These are phyloP conservation scores for Bonia amplexicaulis DNA, from an alignment of 176 grass and related monocot genomes.

Conservation along the genomic window DNA sequence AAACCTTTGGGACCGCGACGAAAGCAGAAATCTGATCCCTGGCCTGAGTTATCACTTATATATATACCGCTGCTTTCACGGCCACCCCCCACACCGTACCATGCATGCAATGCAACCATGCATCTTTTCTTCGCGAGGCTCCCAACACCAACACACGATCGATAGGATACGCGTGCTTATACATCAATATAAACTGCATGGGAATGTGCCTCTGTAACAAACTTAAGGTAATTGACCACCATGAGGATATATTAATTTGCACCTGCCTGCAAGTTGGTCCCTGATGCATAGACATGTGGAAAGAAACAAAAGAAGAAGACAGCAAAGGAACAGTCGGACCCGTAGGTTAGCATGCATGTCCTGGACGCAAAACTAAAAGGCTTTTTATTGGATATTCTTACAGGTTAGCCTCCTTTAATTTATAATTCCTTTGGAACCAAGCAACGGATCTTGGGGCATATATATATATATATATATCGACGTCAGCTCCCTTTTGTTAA, in stretches of 20 bases:
- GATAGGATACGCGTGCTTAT: too few species aligned
- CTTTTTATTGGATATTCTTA: background rate
- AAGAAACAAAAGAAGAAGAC: constrained; percentile 11
- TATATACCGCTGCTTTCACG: background rate
- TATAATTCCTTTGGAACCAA: constrained; percentile 24
- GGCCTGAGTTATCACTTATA: background rate
- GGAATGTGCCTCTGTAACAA: too few species aligned
- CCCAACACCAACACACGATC: too few species aligned
- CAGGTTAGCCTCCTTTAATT: background rate
- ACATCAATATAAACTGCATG: too few species aligned
- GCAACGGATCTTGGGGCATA: background rate
- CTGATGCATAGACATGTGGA: background rate
- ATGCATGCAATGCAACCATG: too few species aligned
- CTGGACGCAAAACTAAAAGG: background rate
- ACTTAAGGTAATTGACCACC: too few species aligned
- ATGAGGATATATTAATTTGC: background rate
- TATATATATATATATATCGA: background rate
- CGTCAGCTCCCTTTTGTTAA: background rate
- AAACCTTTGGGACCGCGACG: constrained; percentile 34
- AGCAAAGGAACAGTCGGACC: background rate
- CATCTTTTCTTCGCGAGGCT: too few species aligned
- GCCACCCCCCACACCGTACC: background rate
- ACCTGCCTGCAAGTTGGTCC: background rate
- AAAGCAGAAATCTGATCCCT: constrained; percentile 37
- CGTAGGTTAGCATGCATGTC: constrained; percentile 27